Percentiles rank a stretch among this genome's conserved stretches.
Evolutionary conservation across 192 early-diverging fungal species (phyloP).

Genomic region (Anaeromyces robustus): DNA sequence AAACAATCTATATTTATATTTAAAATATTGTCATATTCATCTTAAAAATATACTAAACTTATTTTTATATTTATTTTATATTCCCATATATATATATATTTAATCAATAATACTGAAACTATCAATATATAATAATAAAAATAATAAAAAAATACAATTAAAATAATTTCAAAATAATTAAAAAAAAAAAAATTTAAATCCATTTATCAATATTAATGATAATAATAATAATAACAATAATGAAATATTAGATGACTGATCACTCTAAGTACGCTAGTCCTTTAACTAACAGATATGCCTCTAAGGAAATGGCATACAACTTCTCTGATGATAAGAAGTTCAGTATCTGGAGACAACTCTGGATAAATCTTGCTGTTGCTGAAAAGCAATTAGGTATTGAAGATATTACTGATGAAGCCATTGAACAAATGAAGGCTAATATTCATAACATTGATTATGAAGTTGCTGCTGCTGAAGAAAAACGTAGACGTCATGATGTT

Average conservation of each 20-base stretch:
- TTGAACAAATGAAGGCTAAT: constrained; percentile 79
- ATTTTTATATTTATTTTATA: too few relatives aligned
- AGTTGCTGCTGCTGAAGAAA: constrained; percentile 78
- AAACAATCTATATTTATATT: too few relatives aligned
- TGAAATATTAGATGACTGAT: constrained; percentile 16
- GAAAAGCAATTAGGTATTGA: constrained; percentile 74
- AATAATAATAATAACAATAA: too few relatives aligned
- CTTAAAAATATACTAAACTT: too few relatives aligned
- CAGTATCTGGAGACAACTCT: constrained; percentile 86
- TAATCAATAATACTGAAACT: too few relatives aligned
- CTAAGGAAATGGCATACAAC: constrained; percentile 89
- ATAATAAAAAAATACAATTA: too few relatives aligned
- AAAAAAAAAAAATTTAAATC: too few relatives aligned
- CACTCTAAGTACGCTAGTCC: constrained; percentile 86
- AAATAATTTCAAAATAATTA: too few relatives aligned
- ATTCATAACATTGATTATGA: constrained; percentile 78
- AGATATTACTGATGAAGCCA: constrained; percentile 72
- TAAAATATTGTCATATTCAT: too few relatives aligned
- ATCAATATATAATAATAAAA: too few relatives aligned
- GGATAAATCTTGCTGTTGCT: constrained; percentile 82
- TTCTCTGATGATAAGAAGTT: constrained; percentile 94
- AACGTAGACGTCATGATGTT: constrained; percentile 88
- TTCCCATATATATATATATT: too few relatives aligned
- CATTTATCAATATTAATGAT: too few relatives aligned
- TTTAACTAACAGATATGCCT: constrained; percentile 93